Evolutionary conservation across 148 eudicot species (phyloP).

Genomic region (Amaranthus palmeri): DNA sequence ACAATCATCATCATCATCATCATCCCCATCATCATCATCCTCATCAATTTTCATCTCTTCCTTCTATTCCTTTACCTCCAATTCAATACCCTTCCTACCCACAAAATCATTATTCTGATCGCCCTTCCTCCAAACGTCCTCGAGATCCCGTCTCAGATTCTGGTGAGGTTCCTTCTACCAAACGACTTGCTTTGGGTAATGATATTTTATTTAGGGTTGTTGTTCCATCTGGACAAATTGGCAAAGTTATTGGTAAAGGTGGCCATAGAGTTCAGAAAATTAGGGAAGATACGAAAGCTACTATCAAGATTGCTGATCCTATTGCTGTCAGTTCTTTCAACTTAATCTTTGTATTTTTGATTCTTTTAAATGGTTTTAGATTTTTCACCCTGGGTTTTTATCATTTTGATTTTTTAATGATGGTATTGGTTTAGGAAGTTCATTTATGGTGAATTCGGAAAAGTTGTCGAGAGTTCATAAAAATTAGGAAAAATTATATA

Average conservation of each 20-base stretch:
- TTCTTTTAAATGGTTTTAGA: background rate
- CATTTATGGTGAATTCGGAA: background rate
- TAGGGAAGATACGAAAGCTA: constrained; percentile 68
- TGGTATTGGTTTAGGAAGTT: background rate
- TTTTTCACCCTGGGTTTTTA: background rate
- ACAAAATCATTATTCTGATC: constrained; percentile 15
- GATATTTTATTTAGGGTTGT: constrained; percentile 72
- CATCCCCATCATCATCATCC: constrained; percentile 13
- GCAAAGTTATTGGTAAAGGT: constrained; percentile 80
- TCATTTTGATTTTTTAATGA: background rate
- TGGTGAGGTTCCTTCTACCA: constrained; percentile 42
- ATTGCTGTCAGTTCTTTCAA: constrained; percentile 48
- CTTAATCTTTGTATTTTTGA: background rate
- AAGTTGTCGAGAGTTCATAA: background rate
- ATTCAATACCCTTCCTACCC: constrained; percentile 13
- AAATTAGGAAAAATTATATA: no score
- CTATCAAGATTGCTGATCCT: constrained; percentile 82
- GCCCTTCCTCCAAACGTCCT: constrained; percentile 39
- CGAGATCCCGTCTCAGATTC: constrained; percentile 36
- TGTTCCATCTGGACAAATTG: constrained; percentile 78
- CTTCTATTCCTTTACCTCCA: constrained; percentile 2
- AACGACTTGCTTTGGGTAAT: constrained; percentile 43
- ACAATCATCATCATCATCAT: constrained; percentile 11
- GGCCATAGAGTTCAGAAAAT: constrained; percentile 81
- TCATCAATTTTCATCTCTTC: constrained; percentile 9